phyloP scores from a whole-genome alignment of 169 alveolate species.

The Plasmodium cynomolgi region DNA sequence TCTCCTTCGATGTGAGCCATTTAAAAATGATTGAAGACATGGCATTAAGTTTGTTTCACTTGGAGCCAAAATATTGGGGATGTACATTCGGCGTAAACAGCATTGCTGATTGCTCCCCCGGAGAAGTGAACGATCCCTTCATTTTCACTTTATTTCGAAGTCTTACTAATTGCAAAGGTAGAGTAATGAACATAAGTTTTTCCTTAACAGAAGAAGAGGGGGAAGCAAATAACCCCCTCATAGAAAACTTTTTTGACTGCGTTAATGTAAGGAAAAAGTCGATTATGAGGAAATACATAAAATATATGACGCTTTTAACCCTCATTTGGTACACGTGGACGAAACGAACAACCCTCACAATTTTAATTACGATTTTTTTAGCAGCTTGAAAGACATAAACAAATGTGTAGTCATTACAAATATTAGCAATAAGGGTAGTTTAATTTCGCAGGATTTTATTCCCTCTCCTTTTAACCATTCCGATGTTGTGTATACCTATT shows the following conservation, averaged over 20 bases:
- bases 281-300: slow-evolving; percentile 27
- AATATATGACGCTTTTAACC: slow-evolving; percentile 18
- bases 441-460: slow-evolving; percentile 34
- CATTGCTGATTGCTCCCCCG: background rate
- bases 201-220: slow-evolving; percentile 4
- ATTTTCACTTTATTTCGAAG: slow-evolving; percentile 12
- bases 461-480: slow-evolving; percentile 46
- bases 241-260: slow-evolving; percentile 10
- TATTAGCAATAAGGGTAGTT: slow-evolving; percentile 60
- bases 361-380: slow-evolving; percentile 30
- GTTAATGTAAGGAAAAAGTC: slow-evolving; percentile 8
- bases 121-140: slow-evolving; percentile 11
- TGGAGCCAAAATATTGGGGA: slow-evolving; percentile 73
- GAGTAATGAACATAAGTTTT: slow-evolving; percentile 37
- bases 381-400: slow-evolving; percentile 15
- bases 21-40: slow-evolving; percentile 23
- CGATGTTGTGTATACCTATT: slow-evolving; percentile 57
- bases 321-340: slow-evolving; percentile 45
- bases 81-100: slow-evolving; percentile 1
- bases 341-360: slow-evolving; percentile 68
- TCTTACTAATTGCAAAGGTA: slow-evolving; percentile 11
- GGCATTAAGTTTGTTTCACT: slow-evolving; percentile 32
- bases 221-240: background rate
- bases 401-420: slow-evolving; percentile 38
- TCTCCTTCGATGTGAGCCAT: background rate